Conservation (phyloP, 768 basidiomycete species). For the Tylopilus plumbeoviolaceoides region DNA sequence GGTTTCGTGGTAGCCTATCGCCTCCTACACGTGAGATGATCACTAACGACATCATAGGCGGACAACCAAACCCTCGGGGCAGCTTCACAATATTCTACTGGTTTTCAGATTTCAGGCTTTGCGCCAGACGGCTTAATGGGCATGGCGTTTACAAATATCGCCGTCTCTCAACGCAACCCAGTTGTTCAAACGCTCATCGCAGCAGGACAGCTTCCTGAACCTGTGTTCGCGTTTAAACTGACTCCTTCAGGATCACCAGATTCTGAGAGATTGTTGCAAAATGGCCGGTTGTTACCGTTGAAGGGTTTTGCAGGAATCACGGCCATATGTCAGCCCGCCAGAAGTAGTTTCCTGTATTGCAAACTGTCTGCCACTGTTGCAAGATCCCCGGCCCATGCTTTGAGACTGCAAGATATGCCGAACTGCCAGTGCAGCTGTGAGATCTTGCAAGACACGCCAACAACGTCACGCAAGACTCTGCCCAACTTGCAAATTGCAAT, state of each 20-base stretch:
- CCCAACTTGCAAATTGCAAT: no score
- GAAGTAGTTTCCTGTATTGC: no score
- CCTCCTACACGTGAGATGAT: not conserved
- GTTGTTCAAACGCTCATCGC: constrained; percentile 42
- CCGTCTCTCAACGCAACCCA: constrained; percentile 32
- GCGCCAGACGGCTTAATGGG: constrained; percentile 35
- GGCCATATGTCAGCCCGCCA: no score
- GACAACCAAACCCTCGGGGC: constrained; percentile 21
- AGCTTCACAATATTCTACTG: constrained; percentile 16
- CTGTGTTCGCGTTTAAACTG: constrained; percentile 39
- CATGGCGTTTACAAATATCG: constrained; percentile 41
- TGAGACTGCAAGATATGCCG: no score
- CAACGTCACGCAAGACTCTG: no score
- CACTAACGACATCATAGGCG: constrained; percentile 19
- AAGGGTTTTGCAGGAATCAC: no score
- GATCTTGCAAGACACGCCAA: no score
- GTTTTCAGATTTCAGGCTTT: constrained; percentile 11
- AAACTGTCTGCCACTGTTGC: no score
- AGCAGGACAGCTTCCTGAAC: constrained; percentile 31
- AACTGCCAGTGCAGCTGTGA: no score
- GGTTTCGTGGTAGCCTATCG: constrained; percentile 21
- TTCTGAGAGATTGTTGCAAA: no score
- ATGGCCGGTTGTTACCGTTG: no score
- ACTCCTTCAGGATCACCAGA: constrained; percentile 29
- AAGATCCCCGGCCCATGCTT: no score